These are phyloP conservation scores for Botrytis hyacinthi DNA, from an alignment of 2,329 filamentous ascomycete genomes.

Conservation along the genomic window DNA sequence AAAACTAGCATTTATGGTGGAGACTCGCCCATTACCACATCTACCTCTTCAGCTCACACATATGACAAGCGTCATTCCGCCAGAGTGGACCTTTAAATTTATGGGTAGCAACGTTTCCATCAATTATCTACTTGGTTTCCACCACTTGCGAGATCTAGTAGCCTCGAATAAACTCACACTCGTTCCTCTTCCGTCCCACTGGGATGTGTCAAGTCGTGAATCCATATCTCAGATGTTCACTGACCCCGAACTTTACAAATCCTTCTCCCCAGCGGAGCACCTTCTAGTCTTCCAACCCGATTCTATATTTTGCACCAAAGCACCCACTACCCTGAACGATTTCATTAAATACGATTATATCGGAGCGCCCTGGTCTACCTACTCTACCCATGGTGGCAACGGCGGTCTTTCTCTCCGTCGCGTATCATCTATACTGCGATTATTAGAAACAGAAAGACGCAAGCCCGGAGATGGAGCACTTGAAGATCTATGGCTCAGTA, in stretches of 20 bases:
- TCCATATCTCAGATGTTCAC: constrained; percentile 54
- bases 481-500: constrained; percentile 57
- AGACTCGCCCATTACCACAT: constrained; percentile 49
- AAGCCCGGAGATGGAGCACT: constrained; percentile 48
- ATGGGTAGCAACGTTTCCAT: constrained; percentile 48
- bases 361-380: constrained; percentile 42
- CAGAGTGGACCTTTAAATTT: constrained; percentile 57
- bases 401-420: constrained; percentile 55
- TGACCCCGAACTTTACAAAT: constrained; percentile 49
- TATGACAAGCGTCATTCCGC: constrained; percentile 55
- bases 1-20: constrained; percentile 53
- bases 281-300: constrained; percentile 57
- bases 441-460: constrained; percentile 51
- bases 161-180: constrained; percentile 18
- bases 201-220: constrained; percentile 43
- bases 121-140: constrained; percentile 43
- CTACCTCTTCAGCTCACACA: constrained; percentile 55
- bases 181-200: constrained; percentile 15
- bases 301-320: constrained; percentile 55
- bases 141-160: constrained; percentile 44
- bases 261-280: constrained; percentile 52
- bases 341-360: constrained; percentile 40
- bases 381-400: constrained; percentile 48
- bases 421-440: constrained; percentile 49
- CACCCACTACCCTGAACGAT: constrained; percentile 42